Base-by-base conservation (phyloP, 805 yeast species). In the Barnettozyma populi region DNA sequence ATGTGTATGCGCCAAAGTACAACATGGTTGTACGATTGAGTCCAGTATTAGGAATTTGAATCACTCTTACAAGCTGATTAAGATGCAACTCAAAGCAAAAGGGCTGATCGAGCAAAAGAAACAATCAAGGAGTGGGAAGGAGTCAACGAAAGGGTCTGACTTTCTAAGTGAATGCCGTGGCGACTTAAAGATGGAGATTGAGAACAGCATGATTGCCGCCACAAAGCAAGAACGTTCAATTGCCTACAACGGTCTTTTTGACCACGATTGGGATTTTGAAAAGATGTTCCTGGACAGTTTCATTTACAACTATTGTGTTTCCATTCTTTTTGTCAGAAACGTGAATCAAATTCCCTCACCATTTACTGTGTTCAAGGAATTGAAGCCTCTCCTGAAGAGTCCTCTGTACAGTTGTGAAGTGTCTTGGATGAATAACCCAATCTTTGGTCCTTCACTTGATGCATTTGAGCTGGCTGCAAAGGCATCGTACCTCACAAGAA, bases 351-450 rank as follows among this genome's bases (percentile, higher is more conserved):
- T 73, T 9, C 76, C 78, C 1, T 65, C 71, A 21, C 80, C 80
- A 5, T 73, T 68, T 54, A 59, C 57, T 4, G 60, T 72, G 24
- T 74, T 67, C 50, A 54, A 56, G 35, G 64, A 65, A 7, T 63
- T 64, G 43, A 63, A 63, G 45, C 57, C 63, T 16, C 56, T 59
- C 23, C 59, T 70, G 43, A 63, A 65, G 31, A 52, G 57, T 1
- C 74, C 72, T 14, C 47, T 73, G 2, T 71, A 64, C 53, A 57
- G 62, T 20, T 62, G 69, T 50, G 64, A 61, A 8, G 66, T 64
- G 10, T 55, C 55, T 18, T 70, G 73, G 73, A 68, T 69, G 71
- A 70, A 70, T 46, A 68, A 70, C 48, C 74, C 74, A 0, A 64
- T 70, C 1, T 49, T 68, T 14, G 74, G 74, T 3, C 66, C 72